Conservation (phyloP, 306 rosid species). For the Lathyrus oleraceus region DNA sequence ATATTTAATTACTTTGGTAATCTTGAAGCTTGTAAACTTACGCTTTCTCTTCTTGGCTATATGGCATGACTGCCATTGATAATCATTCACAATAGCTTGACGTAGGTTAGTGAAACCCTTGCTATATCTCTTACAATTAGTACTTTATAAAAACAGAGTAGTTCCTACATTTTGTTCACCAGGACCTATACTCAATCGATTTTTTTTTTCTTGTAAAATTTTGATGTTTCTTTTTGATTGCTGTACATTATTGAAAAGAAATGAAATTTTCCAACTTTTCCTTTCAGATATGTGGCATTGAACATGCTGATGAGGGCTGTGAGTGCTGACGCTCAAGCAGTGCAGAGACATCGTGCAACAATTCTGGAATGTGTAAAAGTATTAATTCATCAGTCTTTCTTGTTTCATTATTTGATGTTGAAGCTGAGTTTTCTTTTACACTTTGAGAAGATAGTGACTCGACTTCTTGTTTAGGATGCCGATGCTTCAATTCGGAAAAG, state of each 20-base stretch:
- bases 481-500: slow-evolving; percentile 96
- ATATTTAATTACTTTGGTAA: not conserved
- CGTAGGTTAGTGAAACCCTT: slow-evolving; percentile 3
- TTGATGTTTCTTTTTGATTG: slow-evolving; percentile 3
- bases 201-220: not conserved
- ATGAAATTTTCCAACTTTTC: slow-evolving; percentile 28
- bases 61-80: not conserved
- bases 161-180: slow-evolving; percentile 24
- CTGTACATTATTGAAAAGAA: slow-evolving; percentile 12
- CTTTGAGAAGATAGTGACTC: slow-evolving; percentile 40
- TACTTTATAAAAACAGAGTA: slow-evolving; percentile 3
- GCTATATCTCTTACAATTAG: not conserved
- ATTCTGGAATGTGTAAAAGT: slow-evolving; percentile 98
- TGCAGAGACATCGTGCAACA: slow-evolving; percentile 97
- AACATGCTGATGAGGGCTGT: slow-evolving; percentile 97
- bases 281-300: slow-evolving; percentile 82
- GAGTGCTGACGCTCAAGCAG: slow-evolving; percentile 86
- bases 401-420: slow-evolving; percentile 22
- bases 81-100: not conserved
- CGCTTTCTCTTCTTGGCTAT: not conserved
- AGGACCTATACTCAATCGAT: slow-evolving; percentile 18
- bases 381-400: slow-evolving; percentile 28
- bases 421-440: slow-evolving; percentile 28
- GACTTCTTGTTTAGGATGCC: slow-evolving; percentile 65
- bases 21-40: not conserved